A percentile compares a stretch with the other conserved stretches of the same genome.
Evolutionary conservation across 352 stramenopile genomes (phyloP).

Genomic region (Pythium vanterpoolii): DNA sequence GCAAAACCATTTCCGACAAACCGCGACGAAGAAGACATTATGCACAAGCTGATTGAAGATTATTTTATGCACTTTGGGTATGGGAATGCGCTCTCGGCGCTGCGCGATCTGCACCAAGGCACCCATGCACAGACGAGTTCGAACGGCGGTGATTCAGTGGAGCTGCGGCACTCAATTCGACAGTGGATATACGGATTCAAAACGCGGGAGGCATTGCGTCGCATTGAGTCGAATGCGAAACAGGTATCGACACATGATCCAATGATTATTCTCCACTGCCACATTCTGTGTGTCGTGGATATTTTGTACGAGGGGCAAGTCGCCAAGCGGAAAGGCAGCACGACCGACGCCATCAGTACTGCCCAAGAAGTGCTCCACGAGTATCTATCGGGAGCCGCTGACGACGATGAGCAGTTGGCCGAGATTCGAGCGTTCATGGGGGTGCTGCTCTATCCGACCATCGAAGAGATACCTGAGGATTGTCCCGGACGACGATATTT

Average conservation of each 20-base stretch:
- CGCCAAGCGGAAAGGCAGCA: neutral
- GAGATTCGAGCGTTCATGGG: constrained; percentile 14
- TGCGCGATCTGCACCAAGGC: constrained; percentile 7
- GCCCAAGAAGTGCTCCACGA: constrained; percentile 6
- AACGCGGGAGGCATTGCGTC: constrained; percentile 5
- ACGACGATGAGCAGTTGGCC: neutral
- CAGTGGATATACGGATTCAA: constrained; percentile 15
- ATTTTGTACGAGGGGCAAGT: neutral
- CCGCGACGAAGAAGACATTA: constrained; percentile 12
- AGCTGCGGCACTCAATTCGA: constrained; percentile 6
- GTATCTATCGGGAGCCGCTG: neutral
- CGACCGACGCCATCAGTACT: neutral
- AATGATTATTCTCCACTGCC: constrained; percentile 6
- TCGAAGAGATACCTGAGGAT: neutral
- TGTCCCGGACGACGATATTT: constrained; percentile 9
- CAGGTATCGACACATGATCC: neutral
- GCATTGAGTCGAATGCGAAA: neutral
- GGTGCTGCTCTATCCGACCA: constrained; percentile 11
- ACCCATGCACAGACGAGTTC: neutral
- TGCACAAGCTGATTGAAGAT: constrained; percentile 21
- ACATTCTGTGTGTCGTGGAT: constrained; percentile 13
- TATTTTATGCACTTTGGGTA: constrained; percentile 24
- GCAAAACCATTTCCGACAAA: neutral
- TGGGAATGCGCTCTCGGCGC: constrained; percentile 6
- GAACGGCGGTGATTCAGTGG: neutral